phyloP scores from a whole-genome alignment of 2,329 filamentous ascomycete genomes.

The Alternaria sp. region DNA sequence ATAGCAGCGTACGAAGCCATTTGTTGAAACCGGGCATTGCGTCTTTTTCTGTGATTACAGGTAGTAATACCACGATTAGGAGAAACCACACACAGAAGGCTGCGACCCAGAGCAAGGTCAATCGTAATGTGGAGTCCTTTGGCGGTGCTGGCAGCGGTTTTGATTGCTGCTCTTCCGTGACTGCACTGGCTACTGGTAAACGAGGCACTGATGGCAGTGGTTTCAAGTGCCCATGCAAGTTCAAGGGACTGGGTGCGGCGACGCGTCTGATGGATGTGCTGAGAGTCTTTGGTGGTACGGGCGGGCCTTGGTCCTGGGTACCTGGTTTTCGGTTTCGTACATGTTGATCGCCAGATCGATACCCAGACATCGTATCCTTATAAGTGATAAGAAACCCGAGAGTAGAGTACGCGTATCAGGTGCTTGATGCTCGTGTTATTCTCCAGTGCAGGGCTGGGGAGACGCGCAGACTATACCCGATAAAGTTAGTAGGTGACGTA shows the following conservation, averaged over 20 bases:
- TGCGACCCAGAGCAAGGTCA: not conserved
- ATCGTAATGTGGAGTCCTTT: not conserved
- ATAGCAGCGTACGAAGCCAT: conserved; percentile 18
- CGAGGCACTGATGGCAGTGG: conserved; percentile 1
- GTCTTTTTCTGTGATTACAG: conserved; percentile 9
- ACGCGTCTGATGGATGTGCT: not conserved
- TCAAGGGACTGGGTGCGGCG: not conserved
- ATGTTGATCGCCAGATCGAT: not conserved
- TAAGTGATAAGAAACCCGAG: too few relatives aligned
- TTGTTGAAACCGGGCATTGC: conserved; percentile 11
- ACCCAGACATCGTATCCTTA: too few relatives aligned
- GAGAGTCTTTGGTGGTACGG: not conserved
- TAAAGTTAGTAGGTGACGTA: not conserved
- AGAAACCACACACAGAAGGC: conserved; percentile 5
- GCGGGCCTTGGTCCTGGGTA: not conserved
- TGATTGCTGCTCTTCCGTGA: not conserved
- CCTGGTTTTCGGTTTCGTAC: not conserved
- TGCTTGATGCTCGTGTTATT: not conserved
- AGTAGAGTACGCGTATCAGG: too few relatives aligned
- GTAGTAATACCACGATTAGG: conserved; percentile 3
- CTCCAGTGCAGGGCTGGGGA: not conserved
- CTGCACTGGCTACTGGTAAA: not conserved
- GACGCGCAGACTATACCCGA: not conserved
- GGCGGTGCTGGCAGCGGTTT: conserved; percentile 5
- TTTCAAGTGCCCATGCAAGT: not conserved